These are phyloP conservation scores for Cryptococcus sp. DNA, from an alignment of 1,284 basidiomycete genomes.

Conservation along the genomic window DNA sequence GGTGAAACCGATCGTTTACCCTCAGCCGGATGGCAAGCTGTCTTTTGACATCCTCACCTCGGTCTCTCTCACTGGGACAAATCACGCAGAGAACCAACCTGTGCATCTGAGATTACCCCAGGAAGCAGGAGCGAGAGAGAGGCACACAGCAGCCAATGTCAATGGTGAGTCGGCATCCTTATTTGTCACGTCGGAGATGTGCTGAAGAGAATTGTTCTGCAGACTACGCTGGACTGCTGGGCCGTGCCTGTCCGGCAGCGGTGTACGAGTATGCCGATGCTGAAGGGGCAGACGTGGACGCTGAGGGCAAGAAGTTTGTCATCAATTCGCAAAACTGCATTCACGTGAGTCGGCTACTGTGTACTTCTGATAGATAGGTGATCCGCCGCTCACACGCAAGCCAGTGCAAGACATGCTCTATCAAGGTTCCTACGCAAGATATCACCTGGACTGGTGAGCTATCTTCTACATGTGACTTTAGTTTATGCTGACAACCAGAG, in stretches of 20 bases:
- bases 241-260: slow-evolving; percentile 88
- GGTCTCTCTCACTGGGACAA: slow-evolving; percentile 88
- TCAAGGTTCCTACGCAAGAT: slow-evolving; percentile 88
- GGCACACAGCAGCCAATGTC: slow-evolving; percentile 78
- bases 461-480: neutral
- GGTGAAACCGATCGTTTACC: slow-evolving; percentile 84
- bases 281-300: slow-evolving; percentile 60
- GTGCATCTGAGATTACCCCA: slow-evolving; percentile 74
- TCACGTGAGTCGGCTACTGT: slow-evolving; percentile 40
- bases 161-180: slow-evolving; percentile 39
- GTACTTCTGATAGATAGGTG: neutral
- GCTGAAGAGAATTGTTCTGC: neutral
- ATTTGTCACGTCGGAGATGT: neutral
- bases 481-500: slow-evolving; percentile 9
- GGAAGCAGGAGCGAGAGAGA: slow-evolving; percentile 57
- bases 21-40: slow-evolving; percentile 82
- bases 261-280: slow-evolving; percentile 93
- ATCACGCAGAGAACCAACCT: slow-evolving; percentile 95
- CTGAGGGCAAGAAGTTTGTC: slow-evolving; percentile 80
- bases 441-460: slow-evolving; percentile 74
- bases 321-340: slow-evolving; percentile 84
- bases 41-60: slow-evolving; percentile 94
- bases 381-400: neutral
- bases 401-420: slow-evolving; percentile 88
- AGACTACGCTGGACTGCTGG: slow-evolving; percentile 83